Evolutionary conservation across 495 filamentous ascomycete genomes (phyloP), one percentile per base, ranked within the genome.

Genomic region (Penicillium parvum): DNA sequence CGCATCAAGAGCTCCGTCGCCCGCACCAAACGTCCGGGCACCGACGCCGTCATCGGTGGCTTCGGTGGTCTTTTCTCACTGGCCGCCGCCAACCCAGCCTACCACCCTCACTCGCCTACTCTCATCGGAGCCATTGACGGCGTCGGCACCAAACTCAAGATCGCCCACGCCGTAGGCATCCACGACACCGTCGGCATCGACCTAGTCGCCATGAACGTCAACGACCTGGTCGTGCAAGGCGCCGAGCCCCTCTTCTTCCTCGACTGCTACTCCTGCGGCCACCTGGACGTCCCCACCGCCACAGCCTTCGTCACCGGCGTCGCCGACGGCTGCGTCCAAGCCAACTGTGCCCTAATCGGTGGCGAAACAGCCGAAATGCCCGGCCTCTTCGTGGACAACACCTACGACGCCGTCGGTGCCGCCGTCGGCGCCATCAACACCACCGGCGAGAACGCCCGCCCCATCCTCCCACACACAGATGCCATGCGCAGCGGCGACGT

Each of bases 361-460:
- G 92, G 92, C 17, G 92, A 98, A 64, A 97, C 92, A 2, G 92
- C 92, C 7, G 92, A 97, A 68, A 96, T 98, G 92, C 90, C 90
- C 5, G 89, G 87, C 32, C 81, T 96, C 65, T 96, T 95, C 68
- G 63, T 80, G 5, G 77, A 74, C 18, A 81, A 86, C 26, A 84
- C 90, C 47, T 97, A 96, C 64, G 90, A 96, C 54, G 87, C 90
- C 10, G 89, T 86, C 14, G 92, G 94, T 45, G 82, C 83, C 21
- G 88, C 89, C 12, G 82, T 90, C 39, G 92, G 92, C 32, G 86
- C 87, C 36, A 85, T 97, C 65, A 71, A 70, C 58, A 73, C 68
- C 35, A 55, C 55, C 14, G 66, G 68, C 26, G 58, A 68, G 10
- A 64, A 78, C n/a, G 73, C 71, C 11, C 68, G 63, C 3, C 71